A percentile compares a stretch with the other conserved stretches of the same genome.
These are phyloP conservation scores for Capronia epimyces DNA, from an alignment of 2,329 filamentous ascomycete genomes.

Conservation along the genomic window DNA sequence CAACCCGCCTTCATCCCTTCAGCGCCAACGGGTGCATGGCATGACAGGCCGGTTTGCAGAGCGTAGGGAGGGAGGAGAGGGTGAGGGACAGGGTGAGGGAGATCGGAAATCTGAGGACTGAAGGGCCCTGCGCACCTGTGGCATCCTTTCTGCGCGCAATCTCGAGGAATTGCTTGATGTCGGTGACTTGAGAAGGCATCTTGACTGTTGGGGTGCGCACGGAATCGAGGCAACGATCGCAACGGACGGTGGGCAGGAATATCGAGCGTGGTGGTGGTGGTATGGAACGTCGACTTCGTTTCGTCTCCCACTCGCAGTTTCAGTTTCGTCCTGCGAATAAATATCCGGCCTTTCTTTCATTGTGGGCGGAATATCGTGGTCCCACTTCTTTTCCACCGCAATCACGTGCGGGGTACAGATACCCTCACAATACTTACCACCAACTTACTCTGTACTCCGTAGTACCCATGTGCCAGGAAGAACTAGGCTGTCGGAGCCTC, in stretches of 20 bases:
- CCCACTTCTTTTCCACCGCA: not conserved
- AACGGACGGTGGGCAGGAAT: too few relatives aligned
- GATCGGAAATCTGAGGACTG: not conserved
- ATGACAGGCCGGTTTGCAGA: not conserved
- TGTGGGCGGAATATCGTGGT: not conserved
- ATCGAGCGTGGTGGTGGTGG: not conserved
- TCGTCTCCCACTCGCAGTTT: slow-evolving; percentile 5
- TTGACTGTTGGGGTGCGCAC: slow-evolving; percentile 44
- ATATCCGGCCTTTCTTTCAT: not conserved
- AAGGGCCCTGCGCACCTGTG: slow-evolving; percentile 70
- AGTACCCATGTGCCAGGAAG: too few relatives aligned
- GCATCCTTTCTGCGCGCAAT: slow-evolving; percentile 99
- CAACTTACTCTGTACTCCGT: too few relatives aligned
- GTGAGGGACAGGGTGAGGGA: not conserved
- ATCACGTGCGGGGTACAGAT: not conserved
- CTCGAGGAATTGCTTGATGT: slow-evolving; percentile 99
- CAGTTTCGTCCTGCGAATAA: not conserved
- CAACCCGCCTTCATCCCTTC: too few relatives aligned
- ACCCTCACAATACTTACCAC: too few relatives aligned
- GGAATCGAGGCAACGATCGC: not conserved
- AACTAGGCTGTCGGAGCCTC: not conserved
- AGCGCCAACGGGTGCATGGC: too few relatives aligned
- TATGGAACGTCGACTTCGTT: not conserved
- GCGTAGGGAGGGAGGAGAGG: not conserved
- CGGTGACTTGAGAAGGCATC: slow-evolving; percentile 97